Evolutionary conservation across 2,329 filamentous ascomycete species (phyloP).

Genomic region (Podosphaera aphanis): DNA sequence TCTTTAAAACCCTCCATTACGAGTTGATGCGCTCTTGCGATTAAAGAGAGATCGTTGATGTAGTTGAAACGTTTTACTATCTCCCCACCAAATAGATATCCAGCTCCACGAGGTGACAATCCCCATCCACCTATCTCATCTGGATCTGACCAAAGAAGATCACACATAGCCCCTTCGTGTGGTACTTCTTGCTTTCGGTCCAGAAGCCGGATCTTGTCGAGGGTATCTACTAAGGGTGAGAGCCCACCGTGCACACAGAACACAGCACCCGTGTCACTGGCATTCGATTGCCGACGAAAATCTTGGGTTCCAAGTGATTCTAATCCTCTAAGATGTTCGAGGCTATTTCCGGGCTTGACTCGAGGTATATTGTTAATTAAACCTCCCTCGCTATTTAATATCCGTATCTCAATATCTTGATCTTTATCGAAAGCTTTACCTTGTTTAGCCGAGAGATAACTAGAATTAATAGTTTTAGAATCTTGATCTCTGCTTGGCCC

Average conservation of each 20-base stretch:
- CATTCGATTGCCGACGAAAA: conserved; percentile 36
- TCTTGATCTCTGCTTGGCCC: conserved; percentile 21
- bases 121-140: conserved; percentile 97
- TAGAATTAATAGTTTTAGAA: conserved; percentile 20
- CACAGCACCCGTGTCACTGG: conserved; percentile 52
- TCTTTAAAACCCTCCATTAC: conserved; percentile 99
- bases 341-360: conserved; percentile 14
- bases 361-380: conserved; percentile 52
- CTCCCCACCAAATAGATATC: conserved; percentile 84
- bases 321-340: conserved; percentile 18
- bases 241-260: conserved; percentile 90
- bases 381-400: conserved; percentile 63
- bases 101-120: conserved; percentile 73
- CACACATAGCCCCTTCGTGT: conserved; percentile 97
- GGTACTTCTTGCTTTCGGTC: conserved; percentile 97
- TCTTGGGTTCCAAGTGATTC: conserved; percentile 64
- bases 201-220: conserved; percentile 85
- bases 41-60: conserved; percentile 72
- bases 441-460: conserved; percentile 22
- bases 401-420: conserved; percentile 73
- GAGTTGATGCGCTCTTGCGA: conserved; percentile 84
- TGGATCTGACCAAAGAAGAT: conserved; percentile 90
- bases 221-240: conserved; percentile 71
- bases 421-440: conserved; percentile 24
- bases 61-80: conserved; percentile 95